Base-by-base conservation (phyloP, 208 protist genomes). In the Trypanosomatidae sp. region DNA sequence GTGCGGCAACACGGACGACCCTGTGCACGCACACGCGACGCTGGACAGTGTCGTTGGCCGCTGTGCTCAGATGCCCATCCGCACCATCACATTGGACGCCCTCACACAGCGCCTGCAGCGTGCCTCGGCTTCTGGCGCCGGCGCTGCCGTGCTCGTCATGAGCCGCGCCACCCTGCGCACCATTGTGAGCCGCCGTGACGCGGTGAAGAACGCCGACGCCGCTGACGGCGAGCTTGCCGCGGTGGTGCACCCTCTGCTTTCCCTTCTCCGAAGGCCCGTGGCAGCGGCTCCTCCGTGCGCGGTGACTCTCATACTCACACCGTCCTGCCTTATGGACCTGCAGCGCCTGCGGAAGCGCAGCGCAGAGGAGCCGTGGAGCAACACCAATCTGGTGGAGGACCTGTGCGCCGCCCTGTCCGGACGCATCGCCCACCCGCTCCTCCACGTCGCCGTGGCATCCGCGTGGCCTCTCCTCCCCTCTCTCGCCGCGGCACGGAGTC, bases 1-100 rank as follows among this genome's bases (percentile, higher is more conserved):
- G 49, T 80, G 76, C 47, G 65, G 76, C 56, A 74, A 80, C 76
- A 75, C 52, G 50, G 76, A 69, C 41, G 60, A 75, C 70, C 76
- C 76, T 0, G 28, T 52, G 22, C 49, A 49, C 17, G 69, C 76
- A 15, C 65, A 44, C 58, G 44, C 28, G 52, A 80, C 76, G 49
- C 65, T 80, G 30, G 76, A 80, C 53, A 1, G 55, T 25, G 69
- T 80, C 12, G 62, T 80, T 22, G 68, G 69, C 43, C 25, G 44
- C 28, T 69, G 22, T 8, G 25, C 53, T 3, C 68, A 66, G 41
- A 52, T 71, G 13, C 75, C 75, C 10, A 56, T 79, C 25, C 60
- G 43, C 15, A 66, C 69, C 28, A 60, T 79, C 53, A 58, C 75
- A 6, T 25, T 74, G 28, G 36, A 55, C 17, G 64, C 50, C n/a